phyloP scores from a whole-genome alignment of 169 alveolate species.

The Cryptosporidium meleagridis region DNA sequence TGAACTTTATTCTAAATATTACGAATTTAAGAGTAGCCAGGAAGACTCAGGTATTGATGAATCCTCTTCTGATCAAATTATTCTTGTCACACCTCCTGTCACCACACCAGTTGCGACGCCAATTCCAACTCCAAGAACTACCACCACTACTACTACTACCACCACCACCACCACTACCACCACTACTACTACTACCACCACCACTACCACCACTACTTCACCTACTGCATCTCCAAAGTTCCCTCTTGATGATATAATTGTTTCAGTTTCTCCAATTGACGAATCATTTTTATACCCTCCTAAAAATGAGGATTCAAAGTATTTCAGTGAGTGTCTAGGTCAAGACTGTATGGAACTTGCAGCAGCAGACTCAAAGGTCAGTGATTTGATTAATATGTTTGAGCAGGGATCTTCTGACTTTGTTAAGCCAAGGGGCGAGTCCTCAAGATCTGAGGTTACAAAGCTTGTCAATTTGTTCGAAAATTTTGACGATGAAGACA shows the following conservation, averaged over 20 bases:
- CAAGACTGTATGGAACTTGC: constrained; percentile 49
- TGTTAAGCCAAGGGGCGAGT: not conserved
- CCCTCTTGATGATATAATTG: not conserved
- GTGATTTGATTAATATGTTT: not conserved
- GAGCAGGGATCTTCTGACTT: not conserved
- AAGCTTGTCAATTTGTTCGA: constrained; percentile 4
- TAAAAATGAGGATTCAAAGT: not conserved
- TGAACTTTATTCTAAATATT: constrained; percentile 6
- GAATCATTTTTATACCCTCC: constrained; percentile 3
- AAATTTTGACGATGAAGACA: not conserved
- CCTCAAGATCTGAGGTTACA: not conserved
- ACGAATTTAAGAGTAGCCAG: not conserved
- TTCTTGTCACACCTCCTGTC: constrained; percentile 2
- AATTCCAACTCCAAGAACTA: constrained; percentile 2
- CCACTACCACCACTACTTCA: constrained; percentile 19
- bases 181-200: not conserved
- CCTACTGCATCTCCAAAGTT: not conserved
- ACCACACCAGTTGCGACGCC: not conserved
- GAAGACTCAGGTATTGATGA: not conserved
- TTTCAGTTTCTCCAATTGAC: not conserved
- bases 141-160: not conserved
- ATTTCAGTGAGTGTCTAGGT: constrained; percentile 1
- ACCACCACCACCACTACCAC: constrained; percentile 30
- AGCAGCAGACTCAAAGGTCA: not conserved
- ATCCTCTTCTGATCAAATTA: not conserved